These are phyloP conservation scores for Leccinum pachyderme DNA, from an alignment of 1,284 basidiomycete genomes.

Conservation along the genomic window DNA sequence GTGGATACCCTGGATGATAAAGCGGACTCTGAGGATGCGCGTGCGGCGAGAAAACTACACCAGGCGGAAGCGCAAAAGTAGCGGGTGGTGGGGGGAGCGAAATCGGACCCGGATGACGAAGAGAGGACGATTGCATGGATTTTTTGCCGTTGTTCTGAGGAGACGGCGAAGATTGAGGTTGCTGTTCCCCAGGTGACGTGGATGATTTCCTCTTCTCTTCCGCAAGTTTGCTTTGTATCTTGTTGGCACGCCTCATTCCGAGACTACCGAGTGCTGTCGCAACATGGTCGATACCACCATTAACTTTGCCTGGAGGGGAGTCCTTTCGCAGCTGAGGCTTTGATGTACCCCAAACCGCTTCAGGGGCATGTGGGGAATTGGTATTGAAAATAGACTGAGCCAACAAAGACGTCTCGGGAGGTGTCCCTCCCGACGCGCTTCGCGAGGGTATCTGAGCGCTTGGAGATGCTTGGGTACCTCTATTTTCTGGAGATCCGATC, in stretches of 20 bases:
- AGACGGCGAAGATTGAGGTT: constrained; percentile 11
- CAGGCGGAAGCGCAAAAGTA: constrained; percentile 41
- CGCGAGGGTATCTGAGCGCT: constrained; percentile 7
- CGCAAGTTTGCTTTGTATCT: constrained; percentile 16
- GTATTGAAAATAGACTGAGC: constrained; percentile 17
- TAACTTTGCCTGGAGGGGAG: constrained; percentile 11
- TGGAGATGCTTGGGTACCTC: constrained; percentile 9
- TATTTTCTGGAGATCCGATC: constrained; percentile 19
- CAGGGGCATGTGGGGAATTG: constrained; percentile 4
- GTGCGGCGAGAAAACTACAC: constrained; percentile 37
- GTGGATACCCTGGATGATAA: constrained; percentile 34
- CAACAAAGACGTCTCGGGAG: constrained; percentile 8
- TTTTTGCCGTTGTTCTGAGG: constrained; percentile 21
- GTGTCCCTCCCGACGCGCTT: constrained; percentile 4
- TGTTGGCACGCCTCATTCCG: constrained; percentile 32
- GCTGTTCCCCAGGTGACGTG: constrained; percentile 16
- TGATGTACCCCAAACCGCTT: constrained; percentile 16
- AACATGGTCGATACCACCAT: constrained; percentile 22
- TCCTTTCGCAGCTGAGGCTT: constrained; percentile 17
- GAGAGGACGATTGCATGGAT: constrained; percentile 40
- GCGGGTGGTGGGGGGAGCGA: constrained; percentile 62
- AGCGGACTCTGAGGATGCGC: constrained; percentile 35
- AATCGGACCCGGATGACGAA: constrained; percentile 69
- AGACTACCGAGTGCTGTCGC: constrained; percentile 27
- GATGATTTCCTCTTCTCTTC: constrained; percentile 26